These are phyloP conservation scores for Crepidotus variabilis DNA, from an alignment of 768 basidiomycete genomes.

Conservation along the genomic window DNA sequence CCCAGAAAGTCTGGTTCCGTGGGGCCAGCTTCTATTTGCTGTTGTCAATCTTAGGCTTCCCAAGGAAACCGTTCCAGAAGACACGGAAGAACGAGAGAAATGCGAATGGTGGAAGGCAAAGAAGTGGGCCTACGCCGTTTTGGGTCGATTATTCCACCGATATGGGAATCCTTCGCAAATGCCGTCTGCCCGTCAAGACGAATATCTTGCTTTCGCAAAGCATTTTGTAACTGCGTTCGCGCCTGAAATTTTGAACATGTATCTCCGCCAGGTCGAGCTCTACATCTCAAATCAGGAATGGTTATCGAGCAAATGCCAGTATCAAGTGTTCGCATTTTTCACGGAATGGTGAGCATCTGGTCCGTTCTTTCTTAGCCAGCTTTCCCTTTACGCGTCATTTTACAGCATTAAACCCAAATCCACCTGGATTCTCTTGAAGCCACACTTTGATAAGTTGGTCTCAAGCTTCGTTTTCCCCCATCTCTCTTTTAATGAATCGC, in stretches of 20 bases:
- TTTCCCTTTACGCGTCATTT: neutral
- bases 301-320: constrained; percentile 81
- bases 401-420: constrained; percentile 85
- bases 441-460: constrained; percentile 76
- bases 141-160: constrained; percentile 79
- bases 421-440: constrained; percentile 87
- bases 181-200: constrained; percentile 62
- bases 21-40: constrained; percentile 81
- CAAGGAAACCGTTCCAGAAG: constrained; percentile 58
- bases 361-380: neutral
- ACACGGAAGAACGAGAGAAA: constrained; percentile 72
- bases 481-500: constrained; percentile 69
- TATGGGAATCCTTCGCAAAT: constrained; percentile 89
- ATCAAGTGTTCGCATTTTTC: constrained; percentile 81
- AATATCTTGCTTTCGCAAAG: constrained; percentile 69
- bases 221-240: constrained; percentile 78
- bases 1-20: constrained; percentile 74
- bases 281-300: constrained; percentile 72
- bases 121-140: constrained; percentile 87
- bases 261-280: constrained; percentile 67
- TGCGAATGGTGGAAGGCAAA: constrained; percentile 90
- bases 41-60: constrained; percentile 74
- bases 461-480: constrained; percentile 84
- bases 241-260: constrained; percentile 82
- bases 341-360: constrained; percentile 68